Conservation (phyloP, 371 early-diverging fungal species). For the Racocetra persica region DNA sequence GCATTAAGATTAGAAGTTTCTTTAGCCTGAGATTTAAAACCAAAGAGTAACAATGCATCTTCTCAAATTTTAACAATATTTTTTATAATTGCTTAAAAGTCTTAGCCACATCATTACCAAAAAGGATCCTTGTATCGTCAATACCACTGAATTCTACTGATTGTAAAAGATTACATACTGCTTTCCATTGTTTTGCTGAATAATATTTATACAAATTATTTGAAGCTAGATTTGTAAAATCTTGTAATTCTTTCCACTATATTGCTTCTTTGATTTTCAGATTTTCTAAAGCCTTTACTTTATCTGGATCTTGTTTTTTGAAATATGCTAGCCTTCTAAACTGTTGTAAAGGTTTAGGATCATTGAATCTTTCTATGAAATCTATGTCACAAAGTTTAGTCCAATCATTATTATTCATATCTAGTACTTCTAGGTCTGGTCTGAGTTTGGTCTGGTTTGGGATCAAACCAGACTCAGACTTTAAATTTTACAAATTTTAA, state of each 20-base stretch:
- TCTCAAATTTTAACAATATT: background rate
- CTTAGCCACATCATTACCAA: background rate
- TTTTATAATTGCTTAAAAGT: background rate
- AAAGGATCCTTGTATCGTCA: background rate
- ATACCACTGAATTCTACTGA: background rate
- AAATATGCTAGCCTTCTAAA: background rate
- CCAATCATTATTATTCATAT: background rate
- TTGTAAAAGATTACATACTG: background rate
- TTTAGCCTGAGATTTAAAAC: constrained; percentile 13
- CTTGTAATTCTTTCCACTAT: too few species aligned
- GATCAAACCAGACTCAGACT: too few species aligned
- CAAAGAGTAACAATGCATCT: constrained; percentile 7
- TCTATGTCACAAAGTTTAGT: background rate
- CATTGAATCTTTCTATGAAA: background rate
- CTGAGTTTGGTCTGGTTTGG: too few species aligned
- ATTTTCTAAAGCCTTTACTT: background rate
- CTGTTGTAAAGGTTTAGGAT: background rate
- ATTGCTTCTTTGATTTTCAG: too few species aligned
- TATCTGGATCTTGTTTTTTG: too few species aligned
- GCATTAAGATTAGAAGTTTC: constrained; percentile 10
- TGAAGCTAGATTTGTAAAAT: too few species aligned
- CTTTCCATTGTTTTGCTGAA: background rate
- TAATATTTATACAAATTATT: background rate
- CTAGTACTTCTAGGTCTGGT: too few species aligned
- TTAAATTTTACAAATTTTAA: too few species aligned